Percentiles rank a stretch among this genome's conserved stretches.
phyloP scores from a whole-genome alignment of 768 basidiomycete genomes.

The Plicaturopsis crispa region DNA sequence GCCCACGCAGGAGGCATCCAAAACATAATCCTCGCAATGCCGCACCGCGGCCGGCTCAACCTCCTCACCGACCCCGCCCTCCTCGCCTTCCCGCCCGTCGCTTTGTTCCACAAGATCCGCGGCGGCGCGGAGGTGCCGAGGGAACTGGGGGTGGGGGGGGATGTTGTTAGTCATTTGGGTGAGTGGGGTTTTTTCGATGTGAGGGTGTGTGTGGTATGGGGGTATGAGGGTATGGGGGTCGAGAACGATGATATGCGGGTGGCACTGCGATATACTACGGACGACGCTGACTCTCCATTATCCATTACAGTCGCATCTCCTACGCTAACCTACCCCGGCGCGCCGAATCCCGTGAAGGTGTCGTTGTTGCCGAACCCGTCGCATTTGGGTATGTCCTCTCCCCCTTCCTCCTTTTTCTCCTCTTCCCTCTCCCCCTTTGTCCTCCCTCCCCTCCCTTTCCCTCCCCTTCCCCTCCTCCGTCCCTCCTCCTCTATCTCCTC shows the following conservation, averaged over 20 bases:
- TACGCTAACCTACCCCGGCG: slow-evolving; percentile 46
- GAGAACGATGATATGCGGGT: too few relatives aligned
- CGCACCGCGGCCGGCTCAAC: slow-evolving; percentile 83
- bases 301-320: slow-evolving; percentile 53
- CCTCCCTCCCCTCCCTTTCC: neutral
- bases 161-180: slow-evolving; percentile 85
- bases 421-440: neutral
- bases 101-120: slow-evolving; percentile 83
- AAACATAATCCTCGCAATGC: slow-evolving; percentile 77
- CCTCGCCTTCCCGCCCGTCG: slow-evolving; percentile 55
- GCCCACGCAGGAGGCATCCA: slow-evolving; percentile 48
- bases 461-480: neutral
- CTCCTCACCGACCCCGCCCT: slow-evolving; percentile 68
- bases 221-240: too few relatives aligned
- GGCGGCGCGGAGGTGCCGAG: slow-evolving; percentile 69
- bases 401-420: slow-evolving; percentile 3
- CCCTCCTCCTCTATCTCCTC: neutral
- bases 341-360: slow-evolving; percentile 49
- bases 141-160: slow-evolving; percentile 62
- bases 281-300: too few relatives aligned
- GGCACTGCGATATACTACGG: too few relatives aligned
- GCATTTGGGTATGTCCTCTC: slow-evolving; percentile 45
- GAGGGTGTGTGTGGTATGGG: too few relatives aligned
- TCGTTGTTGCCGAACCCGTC: slow-evolving; percentile 79
- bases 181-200: slow-evolving; percentile 10